Percentiles rank a stretch among this genome's conserved stretches.
phyloP scores from a whole-genome alignment of 768 basidiomycete genomes.

The Russula foetens region DNA sequence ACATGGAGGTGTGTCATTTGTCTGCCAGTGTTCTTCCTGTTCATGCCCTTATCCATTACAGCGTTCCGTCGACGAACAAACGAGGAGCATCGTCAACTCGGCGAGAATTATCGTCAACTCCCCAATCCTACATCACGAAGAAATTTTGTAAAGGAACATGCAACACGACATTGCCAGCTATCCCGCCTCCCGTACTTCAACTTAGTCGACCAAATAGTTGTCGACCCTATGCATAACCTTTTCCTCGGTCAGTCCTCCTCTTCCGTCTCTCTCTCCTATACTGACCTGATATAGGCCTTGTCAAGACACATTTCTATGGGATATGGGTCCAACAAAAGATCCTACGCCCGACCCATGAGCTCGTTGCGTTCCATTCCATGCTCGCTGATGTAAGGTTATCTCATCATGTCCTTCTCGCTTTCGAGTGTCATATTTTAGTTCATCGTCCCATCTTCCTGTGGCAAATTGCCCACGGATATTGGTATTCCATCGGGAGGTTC shows the following conservation, averaged over 20 bases:
- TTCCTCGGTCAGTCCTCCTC: neutral
- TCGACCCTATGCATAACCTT: neutral
- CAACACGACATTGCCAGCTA: neutral
- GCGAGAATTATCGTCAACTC: neutral
- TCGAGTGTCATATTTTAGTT: too few species aligned
- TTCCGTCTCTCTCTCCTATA: neutral
- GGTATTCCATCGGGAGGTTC: too few species aligned
- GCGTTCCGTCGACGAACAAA: neutral
- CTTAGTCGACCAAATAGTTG: neutral
- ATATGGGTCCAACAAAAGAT: neutral
- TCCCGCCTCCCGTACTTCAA: neutral
- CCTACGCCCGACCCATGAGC: too few species aligned
- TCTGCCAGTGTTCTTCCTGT: too few species aligned
- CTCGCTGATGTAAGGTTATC: too few species aligned
- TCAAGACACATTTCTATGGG: too few species aligned
- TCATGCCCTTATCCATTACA: neutral
- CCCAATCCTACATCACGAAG: too few species aligned
- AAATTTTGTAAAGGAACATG: neutral
- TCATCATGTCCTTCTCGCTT: too few species aligned
- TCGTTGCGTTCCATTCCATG: too few species aligned
- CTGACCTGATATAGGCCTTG: neutral
- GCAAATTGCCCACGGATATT: too few species aligned
- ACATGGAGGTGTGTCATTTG: too few species aligned
- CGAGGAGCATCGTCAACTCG: neutral
- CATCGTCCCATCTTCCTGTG: too few species aligned